These are phyloP conservation scores for Aureobasidium sp. DNA, from an alignment of 2,329 filamentous ascomycete genomes.

Conservation along the genomic window DNA sequence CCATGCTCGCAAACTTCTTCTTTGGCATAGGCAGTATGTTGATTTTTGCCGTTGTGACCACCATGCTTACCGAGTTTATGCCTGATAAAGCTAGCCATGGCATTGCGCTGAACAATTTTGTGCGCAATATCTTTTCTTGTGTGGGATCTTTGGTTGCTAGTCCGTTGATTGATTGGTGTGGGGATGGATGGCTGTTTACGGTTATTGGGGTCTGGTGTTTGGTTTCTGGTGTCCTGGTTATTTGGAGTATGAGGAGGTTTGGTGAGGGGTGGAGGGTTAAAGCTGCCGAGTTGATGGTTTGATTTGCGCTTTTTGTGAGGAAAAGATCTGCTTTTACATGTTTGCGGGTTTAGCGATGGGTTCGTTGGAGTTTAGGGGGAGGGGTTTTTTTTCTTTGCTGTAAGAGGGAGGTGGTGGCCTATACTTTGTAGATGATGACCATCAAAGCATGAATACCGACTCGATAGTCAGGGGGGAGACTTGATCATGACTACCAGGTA, in stretches of 20 bases:
- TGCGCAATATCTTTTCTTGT: conserved; percentile 70
- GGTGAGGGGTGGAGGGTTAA: conserved; percentile 26
- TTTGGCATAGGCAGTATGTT: conserved; percentile 76
- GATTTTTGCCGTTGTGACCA: conserved; percentile 65
- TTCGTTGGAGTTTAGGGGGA: not conserved
- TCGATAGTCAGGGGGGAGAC: too few species aligned
- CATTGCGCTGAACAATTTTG: conserved; percentile 75
- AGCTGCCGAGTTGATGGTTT: conserved; percentile 7
- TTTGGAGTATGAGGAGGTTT: conserved; percentile 30
- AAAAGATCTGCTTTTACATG: not conserved
- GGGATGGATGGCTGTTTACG: conserved; percentile 71
- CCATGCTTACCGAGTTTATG: conserved; percentile 82
- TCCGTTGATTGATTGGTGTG: conserved; percentile 63
- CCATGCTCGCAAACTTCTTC: conserved; percentile 34
- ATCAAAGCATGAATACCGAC: too few species aligned
- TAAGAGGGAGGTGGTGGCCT: not conserved
- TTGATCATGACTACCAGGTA: too few species aligned
- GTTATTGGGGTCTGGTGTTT: conserved; percentile 32
- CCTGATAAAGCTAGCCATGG: conserved; percentile 62
- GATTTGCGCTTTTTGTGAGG: not conserved
- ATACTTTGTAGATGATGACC: not conserved
- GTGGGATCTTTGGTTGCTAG: conserved; percentile 62
- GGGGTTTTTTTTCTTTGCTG: not conserved
- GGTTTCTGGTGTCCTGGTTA: conserved; percentile 22
- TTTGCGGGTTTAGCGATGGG: not conserved